Percentiles rank a stretch among this genome's conserved stretches.
phyloP scores from a whole-genome alignment of 2,329 filamentous ascomycete genomes.

The Plectosphaerella sp. region DNA sequence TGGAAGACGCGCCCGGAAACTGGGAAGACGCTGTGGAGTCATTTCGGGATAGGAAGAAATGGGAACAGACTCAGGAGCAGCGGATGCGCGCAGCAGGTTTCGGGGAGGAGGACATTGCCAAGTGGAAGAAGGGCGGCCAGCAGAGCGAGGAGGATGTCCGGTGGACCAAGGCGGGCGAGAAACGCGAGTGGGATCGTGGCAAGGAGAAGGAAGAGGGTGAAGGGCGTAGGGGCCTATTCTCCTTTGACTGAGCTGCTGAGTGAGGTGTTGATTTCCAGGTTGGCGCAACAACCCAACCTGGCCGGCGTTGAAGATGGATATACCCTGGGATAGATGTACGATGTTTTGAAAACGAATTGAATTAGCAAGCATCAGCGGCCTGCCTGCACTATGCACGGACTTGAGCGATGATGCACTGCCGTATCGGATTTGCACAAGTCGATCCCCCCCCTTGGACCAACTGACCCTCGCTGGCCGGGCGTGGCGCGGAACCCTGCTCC shows the following conservation, averaged over 20 bases:
- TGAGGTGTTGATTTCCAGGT: background rate
- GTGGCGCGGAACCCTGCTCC: too few relatives aligned
- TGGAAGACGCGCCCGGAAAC: conserved; percentile 46
- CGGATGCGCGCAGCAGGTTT: conserved; percentile 75
- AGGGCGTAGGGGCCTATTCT: conserved; percentile 8
- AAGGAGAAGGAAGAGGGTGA: conserved; percentile 39
- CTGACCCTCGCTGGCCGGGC: too few relatives aligned
- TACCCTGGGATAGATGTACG: background rate
- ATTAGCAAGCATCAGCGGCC: too few relatives aligned
- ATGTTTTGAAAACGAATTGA: too few relatives aligned
- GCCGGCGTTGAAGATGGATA: background rate
- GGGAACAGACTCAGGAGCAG: conserved; percentile 71
- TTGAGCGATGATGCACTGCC: too few relatives aligned
- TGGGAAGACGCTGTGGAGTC: conserved; percentile 81
- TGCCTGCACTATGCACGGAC: too few relatives aligned
- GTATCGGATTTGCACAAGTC: too few relatives aligned
- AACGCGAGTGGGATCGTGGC: conserved; percentile 56
- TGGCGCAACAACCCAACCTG: background rate
- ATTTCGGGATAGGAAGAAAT: conserved; percentile 73
- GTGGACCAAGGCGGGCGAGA: conserved; percentile 68
- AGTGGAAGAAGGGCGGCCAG: conserved; percentile 62
- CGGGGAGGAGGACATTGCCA: conserved; percentile 66
- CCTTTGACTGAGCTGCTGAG: conserved; percentile 5
- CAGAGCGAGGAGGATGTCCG: conserved; percentile 60
- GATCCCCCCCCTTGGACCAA: too few relatives aligned